Percentiles rank a stretch among this genome's conserved stretches.
phyloP scores from a whole-genome alignment of 306 rosid species.

The Prunus salicina region DNA sequence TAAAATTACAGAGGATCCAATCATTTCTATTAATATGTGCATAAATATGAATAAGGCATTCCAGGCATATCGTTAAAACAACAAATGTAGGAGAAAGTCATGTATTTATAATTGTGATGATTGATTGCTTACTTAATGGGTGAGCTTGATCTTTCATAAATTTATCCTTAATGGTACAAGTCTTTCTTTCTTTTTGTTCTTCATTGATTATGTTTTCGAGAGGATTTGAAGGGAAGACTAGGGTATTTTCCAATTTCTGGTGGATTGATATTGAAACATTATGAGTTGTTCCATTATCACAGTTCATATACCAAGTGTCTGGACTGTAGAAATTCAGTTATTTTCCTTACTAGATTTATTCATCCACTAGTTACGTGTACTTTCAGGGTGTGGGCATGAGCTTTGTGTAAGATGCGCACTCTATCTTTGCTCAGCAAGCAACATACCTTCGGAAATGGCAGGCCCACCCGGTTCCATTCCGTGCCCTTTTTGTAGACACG shows the following conservation, averaged over 20 bases:
- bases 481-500: conserved; percentile 84
- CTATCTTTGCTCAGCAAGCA: conserved; percentile 86
- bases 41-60: neutral
- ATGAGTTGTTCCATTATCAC: neutral
- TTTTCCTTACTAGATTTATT: neutral
- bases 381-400: conserved; percentile 83
- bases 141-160: neutral
- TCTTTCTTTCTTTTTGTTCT: neutral
- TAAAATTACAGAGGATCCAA: neutral
- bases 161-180: neutral
- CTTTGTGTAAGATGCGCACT: conserved; percentile 94
- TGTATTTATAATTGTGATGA: neutral
- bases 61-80: neutral
- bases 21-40: neutral
- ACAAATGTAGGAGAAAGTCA: neutral
- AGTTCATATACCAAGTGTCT: neutral
- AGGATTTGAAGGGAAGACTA: too few species aligned
- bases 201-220: too few species aligned
- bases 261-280: neutral
- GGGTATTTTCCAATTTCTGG: neutral
- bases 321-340: neutral
- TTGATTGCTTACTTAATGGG: neutral
- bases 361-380: conserved; percentile 20
- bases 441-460: conserved; percentile 49
- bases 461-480: conserved; percentile 87